Evolutionary conservation across 129 eudicot species (phyloP).

Genomic region (Logfia minima): DNA sequence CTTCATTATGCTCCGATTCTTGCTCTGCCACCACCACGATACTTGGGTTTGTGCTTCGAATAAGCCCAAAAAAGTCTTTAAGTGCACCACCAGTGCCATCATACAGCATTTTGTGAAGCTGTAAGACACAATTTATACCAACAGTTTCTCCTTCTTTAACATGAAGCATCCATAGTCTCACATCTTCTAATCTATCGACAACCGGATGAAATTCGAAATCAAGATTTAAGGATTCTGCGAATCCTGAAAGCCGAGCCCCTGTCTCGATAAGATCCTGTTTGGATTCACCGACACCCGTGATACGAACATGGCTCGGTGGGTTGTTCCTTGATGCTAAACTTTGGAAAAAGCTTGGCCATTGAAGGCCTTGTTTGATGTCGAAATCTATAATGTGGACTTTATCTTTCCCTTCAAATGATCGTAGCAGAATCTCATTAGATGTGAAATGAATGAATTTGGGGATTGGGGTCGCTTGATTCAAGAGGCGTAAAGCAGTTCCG

Average conservation of each 20-base stretch:
- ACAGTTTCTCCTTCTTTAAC: slow-evolving; percentile 82
- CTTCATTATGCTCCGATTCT: slow-evolving; percentile 76
- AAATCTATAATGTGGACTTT: slow-evolving; percentile 85
- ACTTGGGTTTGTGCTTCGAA: slow-evolving; percentile 76
- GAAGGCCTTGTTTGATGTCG: slow-evolving; percentile 89
- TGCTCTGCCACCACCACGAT: slow-evolving; percentile 77
- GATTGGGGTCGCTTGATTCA: slow-evolving; percentile 81
- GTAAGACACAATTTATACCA: slow-evolving; percentile 74
- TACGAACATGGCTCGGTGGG: slow-evolving; percentile 84
- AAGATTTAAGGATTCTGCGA: slow-evolving; percentile 66
- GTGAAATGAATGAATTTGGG: slow-evolving; percentile 87
- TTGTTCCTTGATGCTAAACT: slow-evolving; percentile 65
- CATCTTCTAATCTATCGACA: slow-evolving; percentile 88
- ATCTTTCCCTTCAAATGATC: slow-evolving; percentile 77
- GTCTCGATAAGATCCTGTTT: slow-evolving; percentile 87
- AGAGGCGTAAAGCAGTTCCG: slow-evolving; percentile 56
- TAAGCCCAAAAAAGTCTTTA: slow-evolving; percentile 68
- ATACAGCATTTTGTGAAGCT: slow-evolving; percentile 78
- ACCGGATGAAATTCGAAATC: slow-evolving; percentile 84
- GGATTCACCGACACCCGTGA: slow-evolving; percentile 87
- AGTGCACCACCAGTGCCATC: slow-evolving; percentile 56
- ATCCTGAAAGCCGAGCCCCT: slow-evolving; percentile 68
- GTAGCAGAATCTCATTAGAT: slow-evolving; percentile 77
- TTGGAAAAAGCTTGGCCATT: slow-evolving; percentile 89
- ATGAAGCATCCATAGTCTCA: slow-evolving; percentile 97